Percentiles rank a stretch among this genome's conserved stretches.
Evolutionary conservation across 345 rosid genomes (phyloP).

Genomic region (Firmiana major): DNA sequence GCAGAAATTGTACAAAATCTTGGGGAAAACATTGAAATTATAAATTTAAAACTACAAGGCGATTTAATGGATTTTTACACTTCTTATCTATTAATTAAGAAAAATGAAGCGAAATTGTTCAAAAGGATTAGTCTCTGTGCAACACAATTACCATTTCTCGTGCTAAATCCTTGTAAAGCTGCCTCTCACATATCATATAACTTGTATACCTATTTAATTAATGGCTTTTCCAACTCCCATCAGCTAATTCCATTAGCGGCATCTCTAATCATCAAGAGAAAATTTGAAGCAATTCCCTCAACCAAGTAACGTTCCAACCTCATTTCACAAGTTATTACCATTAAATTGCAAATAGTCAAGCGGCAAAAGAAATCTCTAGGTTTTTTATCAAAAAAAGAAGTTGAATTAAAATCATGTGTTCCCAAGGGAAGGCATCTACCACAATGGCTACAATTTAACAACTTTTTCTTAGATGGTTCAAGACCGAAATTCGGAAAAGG

Average conservation of each 20-base stretch:
- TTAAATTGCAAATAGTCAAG: background rate
- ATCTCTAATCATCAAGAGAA: background rate
- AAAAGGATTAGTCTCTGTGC: too few relatives aligned
- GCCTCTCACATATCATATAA: too few relatives aligned
- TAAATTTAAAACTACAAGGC: too few relatives aligned
- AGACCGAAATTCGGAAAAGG: background rate
- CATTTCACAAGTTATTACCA: background rate
- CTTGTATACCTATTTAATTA: background rate
- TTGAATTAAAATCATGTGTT: background rate
- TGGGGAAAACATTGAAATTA: too few relatives aligned
- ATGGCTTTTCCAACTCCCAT: background rate
- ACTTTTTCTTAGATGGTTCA: background rate
- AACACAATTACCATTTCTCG: too few relatives aligned
- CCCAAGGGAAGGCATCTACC: background rate
- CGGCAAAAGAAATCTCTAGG: background rate
- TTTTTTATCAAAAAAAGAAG: background rate
- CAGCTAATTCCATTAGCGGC: background rate
- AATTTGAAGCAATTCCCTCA: background rate
- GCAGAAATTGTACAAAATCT: too few relatives aligned
- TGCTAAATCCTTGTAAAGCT: too few relatives aligned
- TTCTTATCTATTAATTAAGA: too few relatives aligned
- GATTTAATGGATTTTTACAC: too few relatives aligned
- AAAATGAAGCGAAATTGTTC: too few relatives aligned
- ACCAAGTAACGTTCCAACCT: background rate
- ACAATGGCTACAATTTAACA: background rate